Evolutionary conservation across 192 early-diverging fungal species (phyloP), one percentile per base, ranked within the genome.

Genomic region (Coemansia sp.): DNA sequence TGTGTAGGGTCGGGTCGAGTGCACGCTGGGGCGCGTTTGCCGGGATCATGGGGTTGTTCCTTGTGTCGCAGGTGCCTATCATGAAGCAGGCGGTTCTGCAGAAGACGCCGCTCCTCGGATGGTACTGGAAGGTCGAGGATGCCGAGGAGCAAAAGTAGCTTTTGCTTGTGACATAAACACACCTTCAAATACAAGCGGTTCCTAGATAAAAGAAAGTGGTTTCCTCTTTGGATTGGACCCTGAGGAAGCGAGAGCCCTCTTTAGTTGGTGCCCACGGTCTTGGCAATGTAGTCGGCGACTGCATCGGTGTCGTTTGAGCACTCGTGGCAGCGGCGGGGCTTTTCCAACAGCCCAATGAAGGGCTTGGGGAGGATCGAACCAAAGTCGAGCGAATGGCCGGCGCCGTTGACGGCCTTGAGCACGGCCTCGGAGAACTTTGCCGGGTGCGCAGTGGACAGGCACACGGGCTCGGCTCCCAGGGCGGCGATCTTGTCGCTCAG

Each of bases 351-450:
- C 6, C 84, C 85, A 17, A 79, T 63, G 56, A 89, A 84, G 51
- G 84, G 78, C 13, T 71, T 71, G 10, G 87, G 87, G 39, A 82
- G 67, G 20, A 89, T 82, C 22, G 70, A 49, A 29, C 62, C 48
- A 59, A 82, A 82, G 25, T 77, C 59, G 28, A 89, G 77, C 13
- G 68, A 57, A 11, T 35, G 20, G 20, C 54, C 59, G 23, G 44
- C 28, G 12, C 68, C 64, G 56, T 79, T 77, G 41, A 87, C 61
- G 30, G 92, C 88, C 49, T 68, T 62, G 46, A 85, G 79, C 19
- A 98, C 94, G 4, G 92, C 88, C 31, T 90, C 89, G 4, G 91
- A 85, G 72, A 98, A 98, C 61, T 98, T 98, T 27, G 91, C 95
- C 23, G 93, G 95, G 39, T 90, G 89, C 5, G 95, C 95, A 0